These are phyloP conservation scores for Rosa rugosa DNA, from an alignment of 306 rosid genomes.

Conservation along the genomic window DNA sequence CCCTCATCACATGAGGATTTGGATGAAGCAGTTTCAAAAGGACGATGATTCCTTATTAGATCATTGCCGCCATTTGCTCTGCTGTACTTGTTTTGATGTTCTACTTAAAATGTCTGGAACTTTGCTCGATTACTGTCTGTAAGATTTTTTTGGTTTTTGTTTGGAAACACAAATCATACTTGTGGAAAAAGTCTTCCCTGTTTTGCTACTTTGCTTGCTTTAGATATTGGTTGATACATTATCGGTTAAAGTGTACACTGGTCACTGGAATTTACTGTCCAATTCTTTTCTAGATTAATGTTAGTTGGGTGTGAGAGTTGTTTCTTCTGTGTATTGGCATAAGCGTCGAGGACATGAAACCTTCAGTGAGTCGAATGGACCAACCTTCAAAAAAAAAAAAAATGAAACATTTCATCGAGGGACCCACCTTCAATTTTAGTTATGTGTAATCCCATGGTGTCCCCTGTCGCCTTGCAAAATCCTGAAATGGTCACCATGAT, in stretches of 20 bases:
- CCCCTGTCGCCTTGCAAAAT: background rate
- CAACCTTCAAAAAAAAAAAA: background rate
- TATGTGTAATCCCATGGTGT: background rate
- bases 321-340: background rate
- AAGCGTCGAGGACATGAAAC: background rate
- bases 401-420: too few species aligned
- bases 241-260: background rate
- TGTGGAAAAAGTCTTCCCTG: background rate
- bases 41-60: constrained; percentile 52
- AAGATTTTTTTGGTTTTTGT: constrained; percentile 14
- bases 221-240: background rate
- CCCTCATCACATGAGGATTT: constrained; percentile 75
- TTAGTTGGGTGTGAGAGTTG: background rate
- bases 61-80: constrained; percentile 24
- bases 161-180: background rate
- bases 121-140: constrained; percentile 16
- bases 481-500: too few species aligned
- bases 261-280: background rate
- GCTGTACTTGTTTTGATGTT: constrained; percentile 30
- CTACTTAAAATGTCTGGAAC: constrained; percentile 29
- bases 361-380: background rate
- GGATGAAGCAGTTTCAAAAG: constrained; percentile 83
- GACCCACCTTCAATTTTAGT: too few species aligned
- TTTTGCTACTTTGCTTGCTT: background rate
- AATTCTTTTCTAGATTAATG: background rate